Conservation (phyloP, 352 stramenopile species). For the Phytophthora citrophthora region DNA sequence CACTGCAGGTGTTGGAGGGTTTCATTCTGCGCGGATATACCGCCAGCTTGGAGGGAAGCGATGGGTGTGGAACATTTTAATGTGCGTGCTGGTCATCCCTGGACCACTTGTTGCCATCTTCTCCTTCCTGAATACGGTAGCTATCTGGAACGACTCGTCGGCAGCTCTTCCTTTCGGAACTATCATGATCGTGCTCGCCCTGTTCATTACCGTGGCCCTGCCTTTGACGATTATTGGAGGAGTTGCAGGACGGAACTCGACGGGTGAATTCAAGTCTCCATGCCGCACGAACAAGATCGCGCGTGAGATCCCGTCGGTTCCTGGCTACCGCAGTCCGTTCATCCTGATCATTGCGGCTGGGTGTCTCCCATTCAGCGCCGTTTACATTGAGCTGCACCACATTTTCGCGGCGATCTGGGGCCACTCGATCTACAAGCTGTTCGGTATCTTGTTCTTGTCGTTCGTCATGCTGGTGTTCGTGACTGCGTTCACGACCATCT, state of each 20-base stretch:
- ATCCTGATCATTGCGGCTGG: slow-evolving; percentile 94
- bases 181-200: slow-evolving; percentile 94
- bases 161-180: slow-evolving; percentile 96
- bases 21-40: slow-evolving; percentile 93
- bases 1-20: slow-evolving; percentile 94
- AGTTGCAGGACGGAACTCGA: slow-evolving; percentile 94
- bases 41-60: slow-evolving; percentile 93
- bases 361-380: slow-evolving; percentile 97
- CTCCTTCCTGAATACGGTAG: slow-evolving; percentile 95
- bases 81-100: slow-evolving; percentile 93
- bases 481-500: slow-evolving; percentile 97
- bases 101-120: slow-evolving; percentile 93
- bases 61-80: slow-evolving; percentile 96
- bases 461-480: slow-evolving; percentile 97
- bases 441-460: slow-evolving; percentile 96
- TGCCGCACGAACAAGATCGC: slow-evolving; percentile 97
- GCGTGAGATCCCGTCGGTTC: slow-evolving; percentile 92
- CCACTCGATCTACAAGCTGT: slow-evolving; percentile 98
- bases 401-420: slow-evolving; percentile 98
- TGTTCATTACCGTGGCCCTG: slow-evolving; percentile 94
- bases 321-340: slow-evolving; percentile 86
- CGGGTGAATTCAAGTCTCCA: slow-evolving; percentile 91
- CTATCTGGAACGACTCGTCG: slow-evolving; percentile 95
- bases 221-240: slow-evolving; percentile 95
- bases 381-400: slow-evolving; percentile 99